Evolutionary conservation across 2,329 filamentous ascomycete species (phyloP).

Genomic region (Neofusicoccum umdonicola): DNA sequence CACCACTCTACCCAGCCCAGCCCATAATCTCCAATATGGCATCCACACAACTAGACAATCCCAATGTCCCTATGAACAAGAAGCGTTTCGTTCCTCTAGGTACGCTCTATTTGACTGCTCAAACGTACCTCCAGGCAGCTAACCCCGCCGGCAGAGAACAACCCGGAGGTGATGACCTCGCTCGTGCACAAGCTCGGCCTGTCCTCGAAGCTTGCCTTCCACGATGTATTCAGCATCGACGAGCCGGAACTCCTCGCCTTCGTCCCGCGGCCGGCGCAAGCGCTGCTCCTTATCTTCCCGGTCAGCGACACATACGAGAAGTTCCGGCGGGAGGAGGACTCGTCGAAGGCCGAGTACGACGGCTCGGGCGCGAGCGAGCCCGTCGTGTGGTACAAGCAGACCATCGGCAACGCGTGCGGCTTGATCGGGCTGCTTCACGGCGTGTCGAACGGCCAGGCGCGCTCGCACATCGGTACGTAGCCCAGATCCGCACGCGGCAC

Average conservation of each 20-base stretch:
- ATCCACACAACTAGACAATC: conserved; percentile 21
- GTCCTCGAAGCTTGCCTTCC: conserved; percentile 46
- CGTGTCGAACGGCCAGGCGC: conserved; percentile 50
- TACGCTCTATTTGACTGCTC: conserved; percentile 16
- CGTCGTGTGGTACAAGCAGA: conserved; percentile 60
- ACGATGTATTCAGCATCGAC: conserved; percentile 54
- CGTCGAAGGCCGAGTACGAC: conserved; percentile 42
- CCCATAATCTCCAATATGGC: conserved; percentile 25
- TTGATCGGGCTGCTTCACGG: conserved; percentile 58
- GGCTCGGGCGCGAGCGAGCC: conserved; percentile 50
- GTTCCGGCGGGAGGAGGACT: conserved; percentile 44
- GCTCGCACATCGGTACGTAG: conserved; percentile 37
- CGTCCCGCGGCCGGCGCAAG: conserved; percentile 54
- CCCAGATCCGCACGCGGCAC: not conserved
- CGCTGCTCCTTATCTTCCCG: conserved; percentile 55
- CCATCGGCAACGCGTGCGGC: conserved; percentile 58
- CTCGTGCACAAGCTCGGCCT: conserved; percentile 52
- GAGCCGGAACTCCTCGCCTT: conserved; percentile 50
- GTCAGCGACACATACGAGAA: conserved; percentile 38
- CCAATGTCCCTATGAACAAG: conserved; percentile 28
- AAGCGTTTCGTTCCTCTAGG: conserved; percentile 41
- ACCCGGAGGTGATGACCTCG: conserved; percentile 53
- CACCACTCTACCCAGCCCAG: not conserved
- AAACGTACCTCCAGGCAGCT: not conserved
- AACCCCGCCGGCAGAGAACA: conserved; percentile 47